Evolutionary conservation across 805 yeast genomes (phyloP).

Genomic region (Wickerhamomyces silvicola): DNA sequence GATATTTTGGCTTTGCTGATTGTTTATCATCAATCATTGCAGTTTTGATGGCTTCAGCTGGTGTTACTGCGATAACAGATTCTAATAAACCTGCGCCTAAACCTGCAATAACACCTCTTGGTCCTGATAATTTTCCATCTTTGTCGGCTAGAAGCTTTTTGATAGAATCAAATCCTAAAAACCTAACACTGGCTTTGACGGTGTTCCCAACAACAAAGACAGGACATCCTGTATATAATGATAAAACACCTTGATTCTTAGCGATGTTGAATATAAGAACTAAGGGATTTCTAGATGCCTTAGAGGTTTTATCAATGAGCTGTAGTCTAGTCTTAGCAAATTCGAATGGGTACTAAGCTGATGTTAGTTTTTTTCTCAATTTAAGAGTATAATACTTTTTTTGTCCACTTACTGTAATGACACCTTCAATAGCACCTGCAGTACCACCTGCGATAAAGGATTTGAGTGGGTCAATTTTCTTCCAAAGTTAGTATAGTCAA

Average conservation of each 20-base stretch:
- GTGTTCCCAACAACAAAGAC: constrained; percentile 96
- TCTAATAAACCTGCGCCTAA: constrained; percentile 94
- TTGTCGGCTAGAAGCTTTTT: constrained; percentile 72
- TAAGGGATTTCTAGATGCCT: constrained; percentile 75
- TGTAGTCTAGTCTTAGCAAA: constrained; percentile 94
- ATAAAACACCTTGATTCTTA: constrained; percentile 65
- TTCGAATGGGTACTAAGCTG: constrained; percentile 73
- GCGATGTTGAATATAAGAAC: constrained; percentile 71
- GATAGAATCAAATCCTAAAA: constrained; percentile 86
- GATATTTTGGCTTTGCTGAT: constrained; percentile 69
- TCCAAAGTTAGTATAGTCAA: too few relatives aligned
- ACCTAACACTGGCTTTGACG: constrained; percentile 92
- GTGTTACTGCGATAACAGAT: constrained; percentile 90
- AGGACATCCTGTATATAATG: constrained; percentile 92
- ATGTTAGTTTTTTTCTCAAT: not conserved
- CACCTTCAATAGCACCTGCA: constrained; percentile 95
- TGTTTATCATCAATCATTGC: constrained; percentile 93
- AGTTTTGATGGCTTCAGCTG: constrained; percentile 94
- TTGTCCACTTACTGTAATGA: constrained; percentile 49
- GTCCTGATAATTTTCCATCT: constrained; percentile 81
- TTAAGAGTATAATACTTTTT: too few relatives aligned
- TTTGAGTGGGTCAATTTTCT: constrained; percentile 59
- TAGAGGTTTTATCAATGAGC: constrained; percentile 59
- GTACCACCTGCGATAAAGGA: constrained; percentile 93
- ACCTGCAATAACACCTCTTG: constrained; percentile 94